Evolutionary conservation across 139 green algal species (phyloP).

Genomic region (Zygnema circumcarinatum): DNA sequence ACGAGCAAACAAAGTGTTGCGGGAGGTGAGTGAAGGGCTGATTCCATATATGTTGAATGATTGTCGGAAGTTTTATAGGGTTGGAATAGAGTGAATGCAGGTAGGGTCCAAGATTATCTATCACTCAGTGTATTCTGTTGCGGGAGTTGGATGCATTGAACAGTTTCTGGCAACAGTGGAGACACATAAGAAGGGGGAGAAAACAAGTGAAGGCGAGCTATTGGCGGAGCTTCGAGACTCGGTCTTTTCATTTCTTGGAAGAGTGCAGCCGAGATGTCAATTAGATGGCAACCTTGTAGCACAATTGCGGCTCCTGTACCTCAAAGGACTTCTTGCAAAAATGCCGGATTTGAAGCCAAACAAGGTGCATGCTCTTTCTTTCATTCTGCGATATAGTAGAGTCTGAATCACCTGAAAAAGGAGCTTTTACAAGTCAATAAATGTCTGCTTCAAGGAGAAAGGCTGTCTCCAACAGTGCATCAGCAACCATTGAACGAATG

Average conservation of each 20-base stretch:
- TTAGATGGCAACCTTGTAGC: constrained; percentile 16
- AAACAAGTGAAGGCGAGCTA: constrained; percentile 2
- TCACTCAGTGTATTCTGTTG: no score
- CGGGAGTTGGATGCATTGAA: no score
- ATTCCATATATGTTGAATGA: no score
- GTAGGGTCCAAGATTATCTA: no score
- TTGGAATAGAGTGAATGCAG: no score
- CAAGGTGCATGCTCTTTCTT: constrained; percentile 4
- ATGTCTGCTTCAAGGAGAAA: no score
- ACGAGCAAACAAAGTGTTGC: constrained; percentile 6
- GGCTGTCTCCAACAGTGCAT: no score
- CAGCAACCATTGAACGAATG: no score
- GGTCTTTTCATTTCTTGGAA: constrained; percentile 28
- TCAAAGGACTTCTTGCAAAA: constrained; percentile 11
- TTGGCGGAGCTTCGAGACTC: constrained; percentile 16
- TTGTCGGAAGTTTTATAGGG: no score
- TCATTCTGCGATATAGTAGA: background rate
- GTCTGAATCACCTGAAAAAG: no score
- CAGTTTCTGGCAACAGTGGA: constrained; percentile 32
- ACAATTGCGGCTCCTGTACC: constrained; percentile 12
- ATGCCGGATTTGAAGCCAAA: constrained; percentile 13
- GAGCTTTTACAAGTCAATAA: no score
- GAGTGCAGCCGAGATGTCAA: background rate
- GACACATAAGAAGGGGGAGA: background rate
- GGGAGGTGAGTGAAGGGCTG: background rate